Base-by-base conservation (phyloP, 2,329 filamentous ascomycete genomes). In the Arthroderma sp. region DNA sequence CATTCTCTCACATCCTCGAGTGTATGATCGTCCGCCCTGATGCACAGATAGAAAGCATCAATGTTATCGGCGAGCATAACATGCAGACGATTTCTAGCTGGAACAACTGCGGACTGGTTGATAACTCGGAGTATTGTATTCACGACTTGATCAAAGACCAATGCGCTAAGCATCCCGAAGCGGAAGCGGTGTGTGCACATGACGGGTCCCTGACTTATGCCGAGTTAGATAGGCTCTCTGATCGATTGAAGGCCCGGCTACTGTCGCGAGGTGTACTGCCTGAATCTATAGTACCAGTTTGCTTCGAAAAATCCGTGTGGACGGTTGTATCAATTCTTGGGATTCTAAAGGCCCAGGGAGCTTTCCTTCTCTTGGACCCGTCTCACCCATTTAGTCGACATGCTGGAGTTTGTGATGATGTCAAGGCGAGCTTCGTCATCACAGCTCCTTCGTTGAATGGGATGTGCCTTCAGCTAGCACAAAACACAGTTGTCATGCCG, bases 141-240 rank as follows among this genome's bases (percentile, higher is more conserved):
- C 54, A 55, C 31, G 49, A 54, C 6, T 15, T 54, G 7, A 44
- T 56, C 28, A 36, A 39, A 9, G 22, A 46, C 28, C 45, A 36
- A 38, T 48, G 42, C 10, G n/a, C 30, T 22, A n/a, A 30, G 4
- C 40, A 43, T 4, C 50, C 51, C 7, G 43, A 49, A 15, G 44
- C 44, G 27, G 36, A 43, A 9, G 55, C 55, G 4, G 48, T 57
- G 9, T 44, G 42, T 31, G 49, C 54, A 32, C 45, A 49, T 52
- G 55, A 58, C 33, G 50, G 50, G 3, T 32, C 46, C 9, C 43
- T 52, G 6, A 52, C 47, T 22, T 54, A 49, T 36, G 32, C 27
- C 36, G 38, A 50, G 32, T 34, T 53, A 8, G 46, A 52, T 44
- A 34, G 42, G 7, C 47, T 54, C n/a, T 55, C 58, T 6, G 42